Percentiles rank a stretch among this genome's conserved stretches.
Evolutionary conservation across 2,329 filamentous ascomycete species (phyloP).

Genomic region (Ilyonectria mors-panacis): DNA sequence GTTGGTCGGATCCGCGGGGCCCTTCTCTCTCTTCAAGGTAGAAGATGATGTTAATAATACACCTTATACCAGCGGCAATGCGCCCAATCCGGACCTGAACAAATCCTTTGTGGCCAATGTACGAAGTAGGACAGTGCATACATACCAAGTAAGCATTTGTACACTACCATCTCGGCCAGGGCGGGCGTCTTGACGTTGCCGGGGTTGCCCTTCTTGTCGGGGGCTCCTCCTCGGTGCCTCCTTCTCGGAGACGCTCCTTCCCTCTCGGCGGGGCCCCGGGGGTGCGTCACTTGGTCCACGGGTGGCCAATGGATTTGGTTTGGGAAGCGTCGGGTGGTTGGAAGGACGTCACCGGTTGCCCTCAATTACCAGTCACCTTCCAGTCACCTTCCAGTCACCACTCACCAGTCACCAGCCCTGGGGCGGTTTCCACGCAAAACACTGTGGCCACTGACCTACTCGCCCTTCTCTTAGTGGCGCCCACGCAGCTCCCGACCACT

Average conservation of each 20-base stretch:
- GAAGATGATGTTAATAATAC: conserved; percentile 11
- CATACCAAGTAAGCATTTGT: not conserved
- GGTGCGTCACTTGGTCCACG: conserved; percentile 24
- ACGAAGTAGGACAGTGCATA: not conserved
- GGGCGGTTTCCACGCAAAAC: conserved; percentile 15
- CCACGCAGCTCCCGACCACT: conserved; percentile 8
- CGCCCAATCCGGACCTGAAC: not conserved
- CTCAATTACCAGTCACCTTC: conserved; percentile 4
- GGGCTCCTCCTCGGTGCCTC: conserved; percentile 20
- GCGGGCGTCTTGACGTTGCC: conserved; percentile 11
- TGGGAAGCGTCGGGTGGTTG: conserved; percentile 20
- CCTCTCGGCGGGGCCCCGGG: conserved; percentile 21
- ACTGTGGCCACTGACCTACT: conserved; percentile 24
- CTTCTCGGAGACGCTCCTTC: conserved; percentile 27
- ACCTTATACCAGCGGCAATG: conserved; percentile 2
- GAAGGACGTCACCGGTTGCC: conserved; percentile 27
- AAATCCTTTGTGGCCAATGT: not conserved
- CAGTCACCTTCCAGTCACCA: conserved; percentile 10
- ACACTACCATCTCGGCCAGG: conserved; percentile 2
- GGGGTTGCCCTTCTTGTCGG: conserved; percentile 21
- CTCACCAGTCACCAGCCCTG: conserved; percentile 6
- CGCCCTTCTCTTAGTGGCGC: not conserved
- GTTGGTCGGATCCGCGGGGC: conserved; percentile 22
- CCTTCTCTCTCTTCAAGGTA: conserved; percentile 6
- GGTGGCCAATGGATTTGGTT: conserved; percentile 21